Evolutionary conservation across 2,329 filamentous ascomycete species (phyloP), one percentile per base, ranked within the genome.

Genomic region (Lecanicillium sp.): DNA sequence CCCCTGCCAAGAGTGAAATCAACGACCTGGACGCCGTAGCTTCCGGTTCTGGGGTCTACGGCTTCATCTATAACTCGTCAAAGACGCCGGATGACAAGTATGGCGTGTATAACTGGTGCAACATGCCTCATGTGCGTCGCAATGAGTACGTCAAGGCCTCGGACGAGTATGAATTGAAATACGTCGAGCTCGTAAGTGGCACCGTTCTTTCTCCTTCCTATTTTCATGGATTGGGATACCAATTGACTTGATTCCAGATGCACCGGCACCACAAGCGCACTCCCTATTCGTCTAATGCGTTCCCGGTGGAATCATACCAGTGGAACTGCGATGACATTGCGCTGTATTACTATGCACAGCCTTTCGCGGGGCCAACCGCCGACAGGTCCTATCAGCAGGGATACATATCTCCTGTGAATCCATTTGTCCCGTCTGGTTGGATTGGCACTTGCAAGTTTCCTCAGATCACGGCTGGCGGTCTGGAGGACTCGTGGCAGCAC

Each of bases 231-330:
- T 4, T 44, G 20, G 20, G 31, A 45, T 25, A 37, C 38, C 25
- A 41, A 29, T 17, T 40, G 35, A 12, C 20, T 9, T 15, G 30
- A 25, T 25, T 25, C 11, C 22, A 81, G 71, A 83, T 89, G 36
- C 86, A 92, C 53, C 75, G 87, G 37, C 87, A 92, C 55, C 86
- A 92, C 60, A 92, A 92, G 56, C 76, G 87, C 17, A 92, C 85
- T 0, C 85, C 85, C 0, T 92, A 92, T 55, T 75, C 82, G 2
- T 69, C 72, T 38, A 94, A 92, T 54, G 77, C 79, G 0, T 90
- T 92, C 50, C 85, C 85, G 0, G 64, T 74, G 1, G 87, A 92
- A 55, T 64, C 75, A 0, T 84, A 86, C 53, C 62, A 65, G 14
- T 92, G 85, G 86, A 60, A 81, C 53, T 92, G 86, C 56, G 65